Evolutionary conservation across 352 stramenopile species (phyloP).

Genomic region (Phytophthora cryptogea): DNA sequence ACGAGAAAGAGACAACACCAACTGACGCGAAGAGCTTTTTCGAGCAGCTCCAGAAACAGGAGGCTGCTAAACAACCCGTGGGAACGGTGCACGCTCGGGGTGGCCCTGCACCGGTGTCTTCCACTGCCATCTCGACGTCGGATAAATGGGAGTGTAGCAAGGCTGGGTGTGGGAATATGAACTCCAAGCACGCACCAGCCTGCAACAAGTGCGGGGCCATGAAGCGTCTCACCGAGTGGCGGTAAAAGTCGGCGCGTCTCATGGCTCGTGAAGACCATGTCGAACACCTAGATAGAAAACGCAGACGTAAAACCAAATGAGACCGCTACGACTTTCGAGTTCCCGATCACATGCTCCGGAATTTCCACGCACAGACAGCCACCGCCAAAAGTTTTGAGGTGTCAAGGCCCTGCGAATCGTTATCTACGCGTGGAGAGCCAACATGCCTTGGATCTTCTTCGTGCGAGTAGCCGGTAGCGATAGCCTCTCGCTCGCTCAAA

Average conservation of each 20-base stretch:
- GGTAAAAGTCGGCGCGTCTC: conserved; percentile 39
- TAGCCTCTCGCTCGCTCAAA: conserved; percentile 3
- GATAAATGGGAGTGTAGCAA: conserved; percentile 80
- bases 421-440: no score
- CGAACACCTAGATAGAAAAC: not conserved
- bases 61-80: conserved; percentile 57
- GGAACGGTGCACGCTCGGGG: conserved; percentile 67
- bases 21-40: conserved; percentile 65
- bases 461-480: conserved; percentile 16
- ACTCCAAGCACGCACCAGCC: conserved; percentile 59
- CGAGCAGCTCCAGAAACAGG: conserved; percentile 61
- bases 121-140: conserved; percentile 27
- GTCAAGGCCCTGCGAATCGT: no score
- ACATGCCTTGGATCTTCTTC: conserved; percentile 22
- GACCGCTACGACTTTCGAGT: no score
- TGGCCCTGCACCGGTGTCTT: conserved; percentile 29
- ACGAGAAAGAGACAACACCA: not conserved
- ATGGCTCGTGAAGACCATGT: not conserved
- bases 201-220: conserved; percentile 82
- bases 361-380: no score
- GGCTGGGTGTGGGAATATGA: conserved; percentile 65
- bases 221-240: conserved; percentile 79
- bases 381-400: no score
- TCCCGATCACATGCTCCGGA: no score
- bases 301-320: no score